Conservation (phyloP, 441 rosid species). For the Gossypium davidsonii region DNA sequence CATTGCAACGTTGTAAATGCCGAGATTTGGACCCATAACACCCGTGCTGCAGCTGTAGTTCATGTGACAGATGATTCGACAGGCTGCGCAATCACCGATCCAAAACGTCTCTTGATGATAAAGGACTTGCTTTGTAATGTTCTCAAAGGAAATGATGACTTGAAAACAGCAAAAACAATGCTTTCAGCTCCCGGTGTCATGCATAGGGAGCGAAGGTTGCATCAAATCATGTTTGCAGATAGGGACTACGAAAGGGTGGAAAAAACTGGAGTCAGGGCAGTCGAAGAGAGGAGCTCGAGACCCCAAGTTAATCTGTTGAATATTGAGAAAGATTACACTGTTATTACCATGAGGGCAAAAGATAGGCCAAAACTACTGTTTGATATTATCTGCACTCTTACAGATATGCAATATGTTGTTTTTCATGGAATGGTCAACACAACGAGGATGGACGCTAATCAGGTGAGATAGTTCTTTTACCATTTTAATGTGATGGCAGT, state of each 20-base stretch:
- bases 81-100: constrained; percentile 54
- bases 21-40: constrained; percentile 86
- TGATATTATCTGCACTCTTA: constrained; percentile 79
- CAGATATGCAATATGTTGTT: constrained; percentile 91
- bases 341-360: constrained; percentile 71
- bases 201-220: constrained; percentile 79
- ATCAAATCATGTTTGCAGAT: constrained; percentile 66
- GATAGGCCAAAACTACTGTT: constrained; percentile 93
- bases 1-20: constrained; percentile 76
- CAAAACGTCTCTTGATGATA: constrained; percentile 48
- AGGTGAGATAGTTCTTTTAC: constrained; percentile 35
- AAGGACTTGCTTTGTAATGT: constrained; percentile 65
- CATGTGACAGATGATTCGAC: constrained; percentile 67
- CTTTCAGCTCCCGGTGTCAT: constrained; percentile 62
- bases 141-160: constrained; percentile 51
- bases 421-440: constrained; percentile 86
- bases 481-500: neutral
- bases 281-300: constrained; percentile 33
- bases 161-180: constrained; percentile 55
- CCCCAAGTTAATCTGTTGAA: constrained; percentile 65
- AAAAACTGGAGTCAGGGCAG: constrained; percentile 29
- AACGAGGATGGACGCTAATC: constrained; percentile 72
- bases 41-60: constrained; percentile 84
- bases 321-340: constrained; percentile 78
- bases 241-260: constrained; percentile 62